Percentiles rank a stretch among this genome's conserved stretches.
Conservation (phyloP, 2,329 filamentous ascomycete species). For the Lecanosticta acicola region DNA sequence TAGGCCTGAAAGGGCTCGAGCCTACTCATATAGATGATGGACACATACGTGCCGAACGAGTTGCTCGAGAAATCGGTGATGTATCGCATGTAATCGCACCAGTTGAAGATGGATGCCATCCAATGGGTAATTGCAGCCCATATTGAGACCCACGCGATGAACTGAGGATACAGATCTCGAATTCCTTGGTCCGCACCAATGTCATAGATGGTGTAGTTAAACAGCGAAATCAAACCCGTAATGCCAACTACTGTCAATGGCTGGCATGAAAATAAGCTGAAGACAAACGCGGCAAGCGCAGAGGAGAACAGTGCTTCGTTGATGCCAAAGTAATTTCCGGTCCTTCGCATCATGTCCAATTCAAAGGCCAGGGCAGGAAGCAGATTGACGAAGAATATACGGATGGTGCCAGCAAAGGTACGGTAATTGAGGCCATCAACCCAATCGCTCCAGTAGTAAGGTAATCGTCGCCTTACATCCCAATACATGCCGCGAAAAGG, state of each 20-base stretch:
- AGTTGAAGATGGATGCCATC: conserved; percentile 49
- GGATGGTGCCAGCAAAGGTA: conserved; percentile 50
- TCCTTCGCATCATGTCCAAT: conserved; percentile 54
- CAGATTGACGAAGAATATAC: conserved; percentile 56
- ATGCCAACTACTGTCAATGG: conserved; percentile 55
- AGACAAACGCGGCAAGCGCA: conserved; percentile 51
- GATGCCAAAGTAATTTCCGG: conserved; percentile 51
- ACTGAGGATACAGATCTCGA: conserved; percentile 45
- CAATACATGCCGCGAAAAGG: conserved; percentile 51
- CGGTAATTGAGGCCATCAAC: conserved; percentile 52
- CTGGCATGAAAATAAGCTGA: conserved; percentile 48
- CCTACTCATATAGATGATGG: conserved; percentile 51
- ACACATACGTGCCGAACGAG: conserved; percentile 51
- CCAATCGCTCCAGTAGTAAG: conserved; percentile 53
- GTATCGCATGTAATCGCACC: conserved; percentile 55
- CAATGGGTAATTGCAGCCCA: conserved; percentile 56
- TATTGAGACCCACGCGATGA: conserved; percentile 53
- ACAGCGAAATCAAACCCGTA: conserved; percentile 49
- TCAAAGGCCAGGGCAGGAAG: conserved; percentile 55
- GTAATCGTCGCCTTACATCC: conserved; percentile 48
- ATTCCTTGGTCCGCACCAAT: conserved; percentile 49
- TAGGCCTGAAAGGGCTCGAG: too few relatives aligned
- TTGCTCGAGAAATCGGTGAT: conserved; percentile 54
- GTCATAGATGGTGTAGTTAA: conserved; percentile 57
- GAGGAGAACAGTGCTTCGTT: conserved; percentile 53